phyloP scores from a whole-genome alignment of 345 rosid species.

The Microthlaspi erraticum region DNA sequence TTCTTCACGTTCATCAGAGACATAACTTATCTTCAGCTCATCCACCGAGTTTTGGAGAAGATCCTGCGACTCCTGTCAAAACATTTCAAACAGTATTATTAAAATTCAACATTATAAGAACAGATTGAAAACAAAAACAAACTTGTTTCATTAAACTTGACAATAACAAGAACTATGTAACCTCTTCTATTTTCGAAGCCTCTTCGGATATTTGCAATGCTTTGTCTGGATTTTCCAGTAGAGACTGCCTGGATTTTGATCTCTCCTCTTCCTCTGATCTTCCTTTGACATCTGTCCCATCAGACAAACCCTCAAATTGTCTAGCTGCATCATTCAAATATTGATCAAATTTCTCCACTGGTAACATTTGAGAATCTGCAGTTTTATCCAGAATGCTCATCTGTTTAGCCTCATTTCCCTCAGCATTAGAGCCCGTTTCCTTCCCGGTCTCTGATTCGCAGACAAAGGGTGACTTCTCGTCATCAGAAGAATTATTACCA shows the following conservation, averaged over 20 bases:
- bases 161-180: conserved; percentile 36
- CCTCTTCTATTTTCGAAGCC: conserved; percentile 44
- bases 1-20: conserved; percentile 33
- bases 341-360: conserved; percentile 32
- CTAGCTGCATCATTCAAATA: conserved; percentile 23
- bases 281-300: conserved; percentile 12
- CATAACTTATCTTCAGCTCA: conserved; percentile 30
- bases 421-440: conserved; percentile 50
- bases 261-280: conserved; percentile 29
- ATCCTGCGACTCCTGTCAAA: conserved; percentile 43
- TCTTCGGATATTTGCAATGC: conserved; percentile 24
- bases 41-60: conserved; percentile 39
- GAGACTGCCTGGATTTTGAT: conserved; percentile 7
- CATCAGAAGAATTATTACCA: conserved; percentile 56
- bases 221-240: background rate
- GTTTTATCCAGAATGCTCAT: conserved; percentile 26
- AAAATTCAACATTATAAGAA: conserved; percentile 15
- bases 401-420: conserved; percentile 42
- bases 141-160: background rate
- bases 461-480: conserved; percentile 50
- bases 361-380: conserved; percentile 31
- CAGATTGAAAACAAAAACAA: background rate
- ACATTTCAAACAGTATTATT: background rate
- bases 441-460: conserved; percentile 56
- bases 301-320: background rate